These are phyloP conservation scores for Arachnopeziza araneosa DNA, from an alignment of 2,329 filamentous ascomycete species.

Conservation along the genomic window DNA sequence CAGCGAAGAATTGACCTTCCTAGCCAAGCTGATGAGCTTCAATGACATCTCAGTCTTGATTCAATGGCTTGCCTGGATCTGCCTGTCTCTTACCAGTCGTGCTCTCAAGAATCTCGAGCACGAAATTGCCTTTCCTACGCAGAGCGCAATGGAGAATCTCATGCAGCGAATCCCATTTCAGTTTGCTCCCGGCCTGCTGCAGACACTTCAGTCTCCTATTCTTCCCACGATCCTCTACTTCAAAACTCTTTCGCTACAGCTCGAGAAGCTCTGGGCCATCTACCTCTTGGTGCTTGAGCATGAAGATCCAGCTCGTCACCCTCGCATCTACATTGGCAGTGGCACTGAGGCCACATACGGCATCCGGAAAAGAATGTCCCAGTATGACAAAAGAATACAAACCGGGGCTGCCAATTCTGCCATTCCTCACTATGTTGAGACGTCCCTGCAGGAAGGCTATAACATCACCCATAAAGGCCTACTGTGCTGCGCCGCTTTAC, in stretches of 20 bases:
- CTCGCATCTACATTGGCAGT: constrained; percentile 6
- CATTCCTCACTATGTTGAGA: not conserved
- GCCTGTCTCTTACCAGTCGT: not conserved
- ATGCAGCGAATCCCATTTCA: not conserved
- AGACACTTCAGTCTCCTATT: constrained; percentile 4
- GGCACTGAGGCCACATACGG: constrained; percentile 21
- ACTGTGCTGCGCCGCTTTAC: constrained; percentile 5
- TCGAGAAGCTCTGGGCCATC: constrained; percentile 7
- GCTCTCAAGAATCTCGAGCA: not conserved
- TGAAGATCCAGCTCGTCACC: not conserved
- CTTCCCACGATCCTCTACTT: constrained; percentile 6
- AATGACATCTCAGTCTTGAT: constrained; percentile 1
- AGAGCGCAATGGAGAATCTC: constrained; percentile 1
- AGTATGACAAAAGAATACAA: constrained; percentile 13
- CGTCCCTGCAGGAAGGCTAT: constrained; percentile 1
- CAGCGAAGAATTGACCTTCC: too few species aligned
- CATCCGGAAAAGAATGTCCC: not conserved
- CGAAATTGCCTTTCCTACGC: constrained; percentile 1
- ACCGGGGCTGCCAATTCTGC: not conserved
- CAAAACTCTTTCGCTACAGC: constrained; percentile 4
- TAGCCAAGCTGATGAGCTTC: not conserved
- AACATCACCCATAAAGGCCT: constrained; percentile 8
- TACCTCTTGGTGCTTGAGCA: constrained; percentile 9
- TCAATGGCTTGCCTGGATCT: not conserved
- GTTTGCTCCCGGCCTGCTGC: constrained; percentile 8